Evolutionary conservation across 2,329 filamentous ascomycete species (phyloP), one percentile per base, ranked within the genome.

Genomic region (Nemania sp.): DNA sequence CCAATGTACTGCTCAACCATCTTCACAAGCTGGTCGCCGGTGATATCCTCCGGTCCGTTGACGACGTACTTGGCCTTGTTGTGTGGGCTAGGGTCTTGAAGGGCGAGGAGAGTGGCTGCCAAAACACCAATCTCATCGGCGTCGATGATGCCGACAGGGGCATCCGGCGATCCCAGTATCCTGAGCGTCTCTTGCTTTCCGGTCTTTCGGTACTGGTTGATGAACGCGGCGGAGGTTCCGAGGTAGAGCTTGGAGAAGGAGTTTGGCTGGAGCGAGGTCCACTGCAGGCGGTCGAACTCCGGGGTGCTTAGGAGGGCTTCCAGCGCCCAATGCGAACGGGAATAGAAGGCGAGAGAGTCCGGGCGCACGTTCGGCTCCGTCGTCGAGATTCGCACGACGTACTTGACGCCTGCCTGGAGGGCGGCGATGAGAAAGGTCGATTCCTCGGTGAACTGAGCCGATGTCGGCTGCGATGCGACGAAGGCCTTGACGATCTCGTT

Each of bases 221-320:
- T 49, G 11, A 62, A 17, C 2, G 35, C 40, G 6, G n/a, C 60
- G 9, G 56, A 18, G 5, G 15, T 34, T 3, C 2, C 11, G 9
- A 62, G 56, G 18, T 42, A 52, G 2, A 34, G 1, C 13, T 21
- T 21, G 5, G 51, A 9, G 56, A 62, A 62, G 18, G 40, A 3
- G 42, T 52, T 59, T 0, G 60, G 51, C 18, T 62, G 60, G 20
- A 62, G 56, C 12, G 60, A 59, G 21, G 60, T 62, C 60, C 60
- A 62, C 45, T 59, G 55, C 6, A 62, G 34, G 7, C 29, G 17
- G 21, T 47, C 55, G 35, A 62, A 62, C 35, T 59, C 60, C 1
- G 60, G 60, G 11, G 51, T 52, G n/a, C 40, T 21, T 35, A 62
- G 20, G 18, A 62, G 55, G 11, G 37, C 17, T 40, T 62, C 60